Percentiles rank a stretch among this genome's conserved stretches.
phyloP scores from a whole-genome alignment of 2,329 filamentous ascomycete genomes.

The Sporothrix luriei region DNA sequence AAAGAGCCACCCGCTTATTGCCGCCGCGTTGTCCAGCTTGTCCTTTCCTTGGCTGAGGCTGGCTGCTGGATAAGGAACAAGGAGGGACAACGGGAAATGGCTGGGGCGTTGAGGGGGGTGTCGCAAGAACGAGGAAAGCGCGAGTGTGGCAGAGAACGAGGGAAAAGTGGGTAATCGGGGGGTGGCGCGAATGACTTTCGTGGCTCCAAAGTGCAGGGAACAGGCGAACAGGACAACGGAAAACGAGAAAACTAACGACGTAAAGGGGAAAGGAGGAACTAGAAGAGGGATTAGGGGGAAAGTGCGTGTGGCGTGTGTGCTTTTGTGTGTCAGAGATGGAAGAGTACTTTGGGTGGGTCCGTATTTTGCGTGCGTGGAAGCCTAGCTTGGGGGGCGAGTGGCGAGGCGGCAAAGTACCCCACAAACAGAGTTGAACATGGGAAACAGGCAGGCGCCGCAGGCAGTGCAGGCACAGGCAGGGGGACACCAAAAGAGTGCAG shows the following conservation, averaged over 20 bases:
- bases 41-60: slow-evolving; percentile 37
- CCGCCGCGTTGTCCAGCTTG: slow-evolving; percentile 31
- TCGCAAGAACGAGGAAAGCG: slow-evolving; percentile 13
- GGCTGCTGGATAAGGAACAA: no score
- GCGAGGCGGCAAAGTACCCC: slow-evolving; percentile 37
- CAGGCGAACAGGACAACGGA: slow-evolving; percentile 12
- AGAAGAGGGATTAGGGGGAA: not conserved
- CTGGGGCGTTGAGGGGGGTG: slow-evolving; percentile 31
- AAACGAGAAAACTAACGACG: not conserved
- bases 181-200: slow-evolving; percentile 33
- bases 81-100: slow-evolving; percentile 31
- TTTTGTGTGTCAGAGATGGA: slow-evolving; percentile 31
- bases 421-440: slow-evolving; percentile 32
- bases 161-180: slow-evolving; percentile 34
- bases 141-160: slow-evolving; percentile 18
- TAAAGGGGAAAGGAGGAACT: not conserved
- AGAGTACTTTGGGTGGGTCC: slow-evolving; percentile 40
- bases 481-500: slow-evolving; percentile 20
- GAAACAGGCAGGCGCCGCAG: slow-evolving; percentile 25
- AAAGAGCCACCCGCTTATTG: slow-evolving; percentile 34
- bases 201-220: slow-evolving; percentile 43
- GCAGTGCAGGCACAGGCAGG: slow-evolving; percentile 27
- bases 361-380: slow-evolving; percentile 37
- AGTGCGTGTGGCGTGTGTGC: not conserved
- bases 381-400: slow-evolving; percentile 42